These are phyloP conservation scores for Candida maltosa DNA, from an alignment of 805 yeast genomes.

Conservation along the genomic window DNA sequence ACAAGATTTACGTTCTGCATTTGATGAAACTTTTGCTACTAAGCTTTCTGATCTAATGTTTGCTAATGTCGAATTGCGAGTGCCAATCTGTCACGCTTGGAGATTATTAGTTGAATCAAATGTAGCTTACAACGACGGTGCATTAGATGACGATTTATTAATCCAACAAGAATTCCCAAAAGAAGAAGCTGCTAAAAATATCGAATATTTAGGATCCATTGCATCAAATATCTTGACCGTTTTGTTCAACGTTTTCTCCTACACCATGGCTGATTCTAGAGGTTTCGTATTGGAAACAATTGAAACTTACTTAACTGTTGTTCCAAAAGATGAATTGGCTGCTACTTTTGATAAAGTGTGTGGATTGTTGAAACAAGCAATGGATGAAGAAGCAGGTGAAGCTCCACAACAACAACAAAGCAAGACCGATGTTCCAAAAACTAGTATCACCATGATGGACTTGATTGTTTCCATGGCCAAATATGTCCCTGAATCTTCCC, in stretches of 20 bases:
- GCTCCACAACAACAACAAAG: not conserved
- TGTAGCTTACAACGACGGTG: slow-evolving; percentile 58
- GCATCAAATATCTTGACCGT: slow-evolving; percentile 81
- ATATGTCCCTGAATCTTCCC: slow-evolving; percentile 68
- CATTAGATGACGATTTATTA: slow-evolving; percentile 50
- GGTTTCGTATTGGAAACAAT: slow-evolving; percentile 84
- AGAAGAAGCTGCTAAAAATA: slow-evolving; percentile 49
- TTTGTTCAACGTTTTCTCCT: slow-evolving; percentile 88
- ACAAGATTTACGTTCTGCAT: slow-evolving; percentile 59
- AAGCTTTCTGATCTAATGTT: slow-evolving; percentile 71
- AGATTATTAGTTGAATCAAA: slow-evolving; percentile 77
- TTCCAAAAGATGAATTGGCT: slow-evolving; percentile 63
- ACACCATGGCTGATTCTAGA: slow-evolving; percentile 80
- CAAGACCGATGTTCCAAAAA: slow-evolving; percentile 37
- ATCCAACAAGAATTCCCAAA: slow-evolving; percentile 61
- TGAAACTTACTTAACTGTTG: slow-evolving; percentile 71
- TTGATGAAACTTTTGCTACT: slow-evolving; percentile 77
- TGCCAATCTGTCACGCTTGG: slow-evolving; percentile 78
- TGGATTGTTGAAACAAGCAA: slow-evolving; percentile 66
- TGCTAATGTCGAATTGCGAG: slow-evolving; percentile 70
- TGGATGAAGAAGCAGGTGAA: slow-evolving; percentile 50
- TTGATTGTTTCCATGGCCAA: slow-evolving; percentile 83
- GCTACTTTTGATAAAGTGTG: slow-evolving; percentile 85
- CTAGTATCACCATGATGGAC: slow-evolving; percentile 87
- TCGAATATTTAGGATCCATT: slow-evolving; percentile 61